phyloP scores from a whole-genome alignment of 139 green algal species.

The Chlorella ohadii region DNA sequence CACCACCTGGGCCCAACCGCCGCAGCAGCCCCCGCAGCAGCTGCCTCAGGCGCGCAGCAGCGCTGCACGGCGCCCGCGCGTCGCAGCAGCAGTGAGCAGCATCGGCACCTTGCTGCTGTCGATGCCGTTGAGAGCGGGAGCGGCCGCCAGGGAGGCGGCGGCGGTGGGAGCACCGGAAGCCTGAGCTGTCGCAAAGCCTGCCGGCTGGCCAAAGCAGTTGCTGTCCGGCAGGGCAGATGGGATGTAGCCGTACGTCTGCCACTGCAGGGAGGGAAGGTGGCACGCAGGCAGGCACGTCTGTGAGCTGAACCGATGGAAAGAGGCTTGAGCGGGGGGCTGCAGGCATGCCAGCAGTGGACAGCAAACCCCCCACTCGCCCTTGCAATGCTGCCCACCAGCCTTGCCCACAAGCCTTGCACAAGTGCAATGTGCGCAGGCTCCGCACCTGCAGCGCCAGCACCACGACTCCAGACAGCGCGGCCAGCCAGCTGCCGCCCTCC shows the following conservation, averaged over 20 bases:
- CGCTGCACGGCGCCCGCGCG: too few species aligned
- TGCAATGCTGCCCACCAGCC: too few species aligned
- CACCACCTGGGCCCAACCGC: neutral
- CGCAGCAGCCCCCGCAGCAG: neutral
- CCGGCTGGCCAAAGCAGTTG: constrained; percentile 48
- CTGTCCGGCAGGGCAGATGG: constrained; percentile 52
- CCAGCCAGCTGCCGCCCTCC: constrained; percentile 42
- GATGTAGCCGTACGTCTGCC: constrained; percentile 50
- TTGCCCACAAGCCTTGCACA: too few species aligned
- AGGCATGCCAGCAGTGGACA: too few species aligned
- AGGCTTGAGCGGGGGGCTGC: too few species aligned
- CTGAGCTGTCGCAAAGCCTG: too few species aligned
- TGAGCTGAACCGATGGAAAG: too few species aligned
- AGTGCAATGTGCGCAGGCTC: neutral
- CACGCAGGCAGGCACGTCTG: neutral
- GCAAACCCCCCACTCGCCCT: too few species aligned
- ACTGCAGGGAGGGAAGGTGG: neutral
- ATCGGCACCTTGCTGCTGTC: neutral
- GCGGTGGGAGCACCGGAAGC: too few species aligned
- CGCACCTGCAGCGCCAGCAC: constrained; percentile 50
- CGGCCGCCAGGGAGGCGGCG: too few species aligned
- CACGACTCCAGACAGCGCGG: constrained; percentile 22
- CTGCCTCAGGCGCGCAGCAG: neutral
- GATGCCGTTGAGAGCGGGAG: too few species aligned
- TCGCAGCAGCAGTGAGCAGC: neutral